These are phyloP conservation scores for Rhodosporidiobolus odoratus DNA, from an alignment of 768 basidiomycete species.

Conservation along the genomic window DNA sequence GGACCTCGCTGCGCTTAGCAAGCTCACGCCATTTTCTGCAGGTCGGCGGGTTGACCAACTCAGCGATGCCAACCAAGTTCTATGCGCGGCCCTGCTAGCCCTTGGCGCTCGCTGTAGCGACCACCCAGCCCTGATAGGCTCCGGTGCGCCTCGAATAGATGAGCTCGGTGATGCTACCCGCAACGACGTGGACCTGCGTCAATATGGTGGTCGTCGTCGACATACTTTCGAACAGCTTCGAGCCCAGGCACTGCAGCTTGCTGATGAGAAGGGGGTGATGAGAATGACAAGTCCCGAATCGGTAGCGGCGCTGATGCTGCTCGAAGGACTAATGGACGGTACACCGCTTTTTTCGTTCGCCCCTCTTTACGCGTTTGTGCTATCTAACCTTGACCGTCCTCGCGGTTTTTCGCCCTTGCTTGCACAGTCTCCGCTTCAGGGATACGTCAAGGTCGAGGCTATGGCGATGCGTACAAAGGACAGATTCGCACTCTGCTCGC, in stretches of 20 bases:
- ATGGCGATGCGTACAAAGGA: not conserved
- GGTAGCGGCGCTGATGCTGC: conserved; percentile 4
- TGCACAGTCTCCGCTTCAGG: not conserved
- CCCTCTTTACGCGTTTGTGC: not conserved
- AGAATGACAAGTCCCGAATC: not conserved
- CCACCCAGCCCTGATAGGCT: conserved; percentile 2
- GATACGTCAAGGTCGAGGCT: not conserved
- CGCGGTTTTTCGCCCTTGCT: not conserved
- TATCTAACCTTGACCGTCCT: not conserved
- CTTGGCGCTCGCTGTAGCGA: conserved; percentile 6
- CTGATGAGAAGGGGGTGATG: conserved; percentile 4
- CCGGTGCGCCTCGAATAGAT: not conserved
- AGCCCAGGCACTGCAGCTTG: not conserved
- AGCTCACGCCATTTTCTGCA: not conserved
- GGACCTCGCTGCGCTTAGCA: no score
- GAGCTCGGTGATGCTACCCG: not conserved
- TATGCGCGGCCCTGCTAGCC: not conserved
- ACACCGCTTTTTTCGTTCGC: not conserved
- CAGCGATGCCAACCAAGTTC: not conserved
- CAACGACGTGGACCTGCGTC: not conserved
- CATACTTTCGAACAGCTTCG: not conserved
- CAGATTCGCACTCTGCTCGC: not conserved
- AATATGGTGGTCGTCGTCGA: not conserved
- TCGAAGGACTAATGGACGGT: not conserved
- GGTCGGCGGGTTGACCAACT: conserved; percentile 1